These are phyloP conservation scores for Pittosporum tobira DNA, from an alignment of 129 eudicot species.

Conservation along the genomic window DNA sequence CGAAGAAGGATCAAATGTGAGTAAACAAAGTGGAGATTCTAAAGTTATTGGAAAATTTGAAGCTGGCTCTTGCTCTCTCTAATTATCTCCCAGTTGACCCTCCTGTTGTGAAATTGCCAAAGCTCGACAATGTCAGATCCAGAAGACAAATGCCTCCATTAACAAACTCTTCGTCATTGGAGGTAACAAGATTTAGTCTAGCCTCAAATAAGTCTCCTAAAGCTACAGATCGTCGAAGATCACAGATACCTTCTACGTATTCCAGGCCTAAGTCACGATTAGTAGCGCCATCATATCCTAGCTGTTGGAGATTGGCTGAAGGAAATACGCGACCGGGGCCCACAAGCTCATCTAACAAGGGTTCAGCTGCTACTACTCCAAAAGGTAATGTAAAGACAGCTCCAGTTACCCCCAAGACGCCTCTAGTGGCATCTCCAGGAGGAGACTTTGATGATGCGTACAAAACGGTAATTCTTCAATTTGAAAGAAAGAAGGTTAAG, in stretches of 20 bases:
- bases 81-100: neutral
- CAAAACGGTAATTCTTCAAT: constrained; percentile 10
- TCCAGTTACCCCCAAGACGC: constrained; percentile 27
- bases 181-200: constrained; percentile 11
- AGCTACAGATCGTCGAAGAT: constrained; percentile 11
- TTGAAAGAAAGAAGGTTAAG: constrained; percentile 9
- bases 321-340: neutral
- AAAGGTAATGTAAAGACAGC: constrained; percentile 10
- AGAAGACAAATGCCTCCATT: constrained; percentile 3
- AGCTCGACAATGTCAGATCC: neutral
- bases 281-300: constrained; percentile 31
- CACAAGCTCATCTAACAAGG: constrained; percentile 10
- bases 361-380: constrained; percentile 20
- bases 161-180: neutral
- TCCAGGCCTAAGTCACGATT: constrained; percentile 38
- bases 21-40: constrained; percentile 6
- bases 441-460: constrained; percentile 36
- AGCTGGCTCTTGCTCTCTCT: neutral
- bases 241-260: constrained; percentile 9
- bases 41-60: neutral
- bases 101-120: neutral
- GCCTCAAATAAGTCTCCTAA: constrained; percentile 5
- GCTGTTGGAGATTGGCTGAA: neutral
- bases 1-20: neutral
- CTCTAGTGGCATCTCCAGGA: constrained; percentile 28